Evolutionary conservation across 192 early-diverging fungal species (phyloP).

Genomic region (Backusella parvicylindrica): DNA sequence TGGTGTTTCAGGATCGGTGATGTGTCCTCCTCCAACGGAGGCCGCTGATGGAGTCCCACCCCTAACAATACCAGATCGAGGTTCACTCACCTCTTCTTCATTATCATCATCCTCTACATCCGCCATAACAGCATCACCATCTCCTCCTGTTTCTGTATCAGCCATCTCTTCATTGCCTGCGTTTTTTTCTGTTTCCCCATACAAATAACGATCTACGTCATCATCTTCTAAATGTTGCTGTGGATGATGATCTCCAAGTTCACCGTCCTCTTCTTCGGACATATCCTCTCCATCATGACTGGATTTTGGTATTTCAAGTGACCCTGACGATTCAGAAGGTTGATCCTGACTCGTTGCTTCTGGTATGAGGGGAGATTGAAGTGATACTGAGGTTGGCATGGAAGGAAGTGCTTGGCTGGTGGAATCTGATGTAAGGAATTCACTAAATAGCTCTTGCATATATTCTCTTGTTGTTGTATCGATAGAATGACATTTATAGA

Average conservation of each 20-base stretch:
- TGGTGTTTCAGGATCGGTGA: neutral
- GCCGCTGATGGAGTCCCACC: neutral
- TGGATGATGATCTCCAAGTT: neutral
- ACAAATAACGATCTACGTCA: conserved; percentile 26
- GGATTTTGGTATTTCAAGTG: neutral
- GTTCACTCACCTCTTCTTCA: neutral
- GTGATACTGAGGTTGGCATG: neutral
- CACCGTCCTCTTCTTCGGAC: neutral
- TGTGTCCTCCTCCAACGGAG: neutral
- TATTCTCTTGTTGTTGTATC: conserved; percentile 19
- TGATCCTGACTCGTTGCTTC: neutral
- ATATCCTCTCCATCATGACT: neutral
- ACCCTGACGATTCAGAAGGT: neutral
- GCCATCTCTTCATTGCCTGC: neutral
- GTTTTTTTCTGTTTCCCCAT: conserved; percentile 15
- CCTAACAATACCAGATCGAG: neutral
- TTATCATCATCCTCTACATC: neutral
- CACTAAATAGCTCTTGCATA: conserved; percentile 25
- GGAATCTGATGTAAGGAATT: conserved; percentile 13
- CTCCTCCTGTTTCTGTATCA: neutral
- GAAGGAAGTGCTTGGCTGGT: neutral
- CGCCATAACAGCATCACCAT: neutral
- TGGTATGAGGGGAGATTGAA: neutral
- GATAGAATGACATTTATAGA: conserved; percentile 27
- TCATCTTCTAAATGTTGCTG: conserved; percentile 16